Percentiles rank a stretch among this genome's conserved stretches.
Evolutionary conservation across 1,139 yeast genomes (phyloP).

Genomic region (Geotrichum citri-aurantii): DNA sequence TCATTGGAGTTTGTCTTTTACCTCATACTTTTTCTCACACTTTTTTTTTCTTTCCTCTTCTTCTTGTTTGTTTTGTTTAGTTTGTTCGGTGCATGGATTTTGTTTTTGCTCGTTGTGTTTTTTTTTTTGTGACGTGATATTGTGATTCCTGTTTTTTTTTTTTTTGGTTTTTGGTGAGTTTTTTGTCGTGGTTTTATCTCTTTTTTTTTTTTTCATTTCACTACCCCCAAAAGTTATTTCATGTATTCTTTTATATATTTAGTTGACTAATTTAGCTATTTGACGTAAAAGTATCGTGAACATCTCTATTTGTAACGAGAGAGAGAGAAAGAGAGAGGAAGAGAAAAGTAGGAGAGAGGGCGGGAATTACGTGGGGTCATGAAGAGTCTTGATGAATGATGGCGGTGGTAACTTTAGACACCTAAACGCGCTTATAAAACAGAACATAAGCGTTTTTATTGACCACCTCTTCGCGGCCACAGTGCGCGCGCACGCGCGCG

Average conservation of each 20-base stretch:
- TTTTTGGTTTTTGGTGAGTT: not conserved
- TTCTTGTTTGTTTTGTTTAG: not conserved
- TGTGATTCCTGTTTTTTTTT: not conserved
- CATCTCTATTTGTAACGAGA: not conserved
- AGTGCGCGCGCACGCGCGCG: slow-evolving; percentile 46
- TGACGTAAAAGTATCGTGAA: not conserved
- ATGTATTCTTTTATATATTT: slow-evolving; percentile 1
- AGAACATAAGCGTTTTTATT: slow-evolving; percentile 70
- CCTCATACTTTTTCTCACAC: no score
- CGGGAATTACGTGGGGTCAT: not conserved
- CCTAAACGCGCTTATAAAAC: slow-evolving; percentile 41
- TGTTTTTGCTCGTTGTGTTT: not conserved
- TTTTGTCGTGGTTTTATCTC: not conserved
- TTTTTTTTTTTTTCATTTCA: not conserved
- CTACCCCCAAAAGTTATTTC: not conserved
- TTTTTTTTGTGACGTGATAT: not conserved
- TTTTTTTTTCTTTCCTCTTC: no score
- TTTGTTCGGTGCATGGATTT: not conserved
- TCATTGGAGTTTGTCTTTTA: not conserved
- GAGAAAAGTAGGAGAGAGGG: not conserved
- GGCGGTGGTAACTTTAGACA: not conserved
- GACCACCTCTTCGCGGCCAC: slow-evolving; percentile 42
- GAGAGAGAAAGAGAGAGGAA: not conserved
- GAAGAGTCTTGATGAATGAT: no score
- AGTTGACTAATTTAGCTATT: not conserved